These are phyloP conservation scores for Raphanus hybrid DNA, from an alignment of 441 rosid species.

Conservation along the genomic window DNA sequence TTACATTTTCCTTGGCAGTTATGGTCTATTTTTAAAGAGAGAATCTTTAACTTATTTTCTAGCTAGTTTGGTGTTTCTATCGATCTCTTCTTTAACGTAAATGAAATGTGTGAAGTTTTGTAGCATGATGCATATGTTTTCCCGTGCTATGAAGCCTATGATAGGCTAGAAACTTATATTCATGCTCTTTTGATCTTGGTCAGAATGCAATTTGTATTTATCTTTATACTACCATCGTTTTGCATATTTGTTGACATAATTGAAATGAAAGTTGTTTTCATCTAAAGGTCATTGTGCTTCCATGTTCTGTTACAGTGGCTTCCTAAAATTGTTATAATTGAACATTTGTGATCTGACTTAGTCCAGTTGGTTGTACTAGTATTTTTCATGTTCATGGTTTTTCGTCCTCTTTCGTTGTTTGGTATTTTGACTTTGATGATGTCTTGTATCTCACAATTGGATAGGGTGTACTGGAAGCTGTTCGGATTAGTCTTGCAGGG, in stretches of 20 bases:
- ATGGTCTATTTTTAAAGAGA: slow-evolving; percentile 2
- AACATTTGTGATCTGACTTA: slow-evolving; percentile 19
- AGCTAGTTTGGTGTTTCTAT: slow-evolving; percentile 23
- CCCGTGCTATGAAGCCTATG: slow-evolving; percentile 14
- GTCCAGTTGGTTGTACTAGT: slow-evolving; percentile 19
- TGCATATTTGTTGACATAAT: not conserved
- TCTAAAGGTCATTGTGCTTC: slow-evolving; percentile 16
- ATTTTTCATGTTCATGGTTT: slow-evolving; percentile 21
- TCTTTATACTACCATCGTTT: slow-evolving; percentile 4
- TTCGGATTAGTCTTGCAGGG: slow-evolving; percentile 98
- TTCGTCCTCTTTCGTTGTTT: slow-evolving; percentile 12
- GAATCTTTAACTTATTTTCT: slow-evolving; percentile 6
- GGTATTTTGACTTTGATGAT: slow-evolving; percentile 24
- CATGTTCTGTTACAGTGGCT: slow-evolving; percentile 4
- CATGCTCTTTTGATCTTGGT: slow-evolving; percentile 1
- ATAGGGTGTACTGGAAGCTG: slow-evolving; percentile 99
- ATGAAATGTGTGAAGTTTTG: slow-evolving; percentile 6
- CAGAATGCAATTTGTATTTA: slow-evolving; percentile 17
- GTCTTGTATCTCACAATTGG: slow-evolving; percentile 31
- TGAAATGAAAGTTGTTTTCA: slow-evolving; percentile 9
- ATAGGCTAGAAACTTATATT: slow-evolving; percentile 21
- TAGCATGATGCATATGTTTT: slow-evolving; percentile 10
- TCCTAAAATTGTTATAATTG: slow-evolving; percentile 14
- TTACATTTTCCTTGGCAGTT: slow-evolving; percentile 10
- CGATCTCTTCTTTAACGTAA: slow-evolving; percentile 12